phyloP scores from a whole-genome alignment of 2,329 filamentous ascomycete genomes.

The Tetracladium maxilliforme region DNA sequence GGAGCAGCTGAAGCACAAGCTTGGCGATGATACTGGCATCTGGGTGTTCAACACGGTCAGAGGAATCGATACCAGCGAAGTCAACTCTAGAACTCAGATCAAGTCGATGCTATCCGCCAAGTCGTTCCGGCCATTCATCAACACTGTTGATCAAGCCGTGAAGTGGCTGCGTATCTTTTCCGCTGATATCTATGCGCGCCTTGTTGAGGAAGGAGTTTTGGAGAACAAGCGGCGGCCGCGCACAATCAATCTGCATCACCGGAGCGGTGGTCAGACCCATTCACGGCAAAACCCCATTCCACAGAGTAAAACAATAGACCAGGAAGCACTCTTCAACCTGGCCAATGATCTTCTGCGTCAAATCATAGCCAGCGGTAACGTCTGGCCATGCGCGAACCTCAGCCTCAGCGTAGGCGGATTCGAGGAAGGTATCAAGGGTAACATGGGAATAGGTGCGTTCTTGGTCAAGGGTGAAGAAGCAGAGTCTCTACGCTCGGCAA shows the following conservation, averaged over 20 bases:
- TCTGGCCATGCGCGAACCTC: constrained; percentile 87
- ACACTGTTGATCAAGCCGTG: constrained; percentile 58
- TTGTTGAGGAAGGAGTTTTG: constrained; percentile 80
- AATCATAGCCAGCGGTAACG: constrained; percentile 59
- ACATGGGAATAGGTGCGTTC: constrained; percentile 75
- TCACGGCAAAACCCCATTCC: constrained; percentile 69
- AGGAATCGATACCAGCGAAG: constrained; percentile 75
- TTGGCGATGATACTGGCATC: constrained; percentile 71
- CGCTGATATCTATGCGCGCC: constrained; percentile 77
- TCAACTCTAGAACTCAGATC: constrained; percentile 82
- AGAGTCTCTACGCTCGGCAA: constrained; percentile 27
- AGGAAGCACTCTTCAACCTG: constrained; percentile 57
- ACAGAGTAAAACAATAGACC: constrained; percentile 57
- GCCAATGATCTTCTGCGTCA: constrained; percentile 66
- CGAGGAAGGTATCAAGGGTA: constrained; percentile 72
- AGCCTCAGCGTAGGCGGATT: constrained; percentile 84
- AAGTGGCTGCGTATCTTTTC: constrained; percentile 86
- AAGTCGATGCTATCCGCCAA: constrained; percentile 97
- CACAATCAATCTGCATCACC: constrained; percentile 73
- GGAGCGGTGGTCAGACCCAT: constrained; percentile 56
- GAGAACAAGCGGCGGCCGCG: constrained; percentile 79
- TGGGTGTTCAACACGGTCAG: constrained; percentile 81
- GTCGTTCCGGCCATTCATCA: constrained; percentile 78
- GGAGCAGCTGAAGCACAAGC: constrained; percentile 60
- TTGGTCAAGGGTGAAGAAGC: constrained; percentile 63